phyloP scores from a whole-genome alignment of 257 asterid species.

The Leonotis leonurus region DNA sequence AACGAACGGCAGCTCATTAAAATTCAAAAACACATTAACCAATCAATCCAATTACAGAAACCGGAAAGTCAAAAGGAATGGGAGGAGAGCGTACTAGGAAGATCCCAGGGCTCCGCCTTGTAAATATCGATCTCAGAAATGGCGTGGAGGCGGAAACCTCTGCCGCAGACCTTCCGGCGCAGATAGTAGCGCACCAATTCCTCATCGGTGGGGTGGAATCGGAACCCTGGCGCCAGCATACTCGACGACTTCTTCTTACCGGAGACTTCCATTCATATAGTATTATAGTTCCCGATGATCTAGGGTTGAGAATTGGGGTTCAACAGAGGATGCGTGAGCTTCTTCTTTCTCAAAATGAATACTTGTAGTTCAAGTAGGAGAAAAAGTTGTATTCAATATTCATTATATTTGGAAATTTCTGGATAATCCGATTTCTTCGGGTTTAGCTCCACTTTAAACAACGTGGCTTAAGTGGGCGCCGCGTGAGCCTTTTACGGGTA shows the following conservation, averaged over 20 bases:
- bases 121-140: conserved; percentile 86
- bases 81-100: conserved; percentile 49
- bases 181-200: conserved; percentile 82
- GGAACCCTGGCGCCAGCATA: conserved; percentile 76
- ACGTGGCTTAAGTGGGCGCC: conserved; percentile 10
- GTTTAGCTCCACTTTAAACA: neutral
- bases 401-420: neutral
- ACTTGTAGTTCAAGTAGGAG: conserved; percentile 9
- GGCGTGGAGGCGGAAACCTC: conserved; percentile 56
- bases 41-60: neutral
- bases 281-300: neutral
- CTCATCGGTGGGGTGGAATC: conserved; percentile 97
- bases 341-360: neutral
- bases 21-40: neutral
- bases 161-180: conserved; percentile 64
- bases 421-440: conserved; percentile 15
- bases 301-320: conserved; percentile 9
- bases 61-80: neutral
- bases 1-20: neutral
- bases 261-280: conserved; percentile 23
- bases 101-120: conserved; percentile 97
- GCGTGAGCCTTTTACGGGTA: neutral
- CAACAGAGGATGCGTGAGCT: neutral
- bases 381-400: conserved; percentile 7
- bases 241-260: conserved; percentile 32